phyloP scores from a whole-genome alignment of 1,284 basidiomycete species.

The Ganoderma resinaceum region DNA sequence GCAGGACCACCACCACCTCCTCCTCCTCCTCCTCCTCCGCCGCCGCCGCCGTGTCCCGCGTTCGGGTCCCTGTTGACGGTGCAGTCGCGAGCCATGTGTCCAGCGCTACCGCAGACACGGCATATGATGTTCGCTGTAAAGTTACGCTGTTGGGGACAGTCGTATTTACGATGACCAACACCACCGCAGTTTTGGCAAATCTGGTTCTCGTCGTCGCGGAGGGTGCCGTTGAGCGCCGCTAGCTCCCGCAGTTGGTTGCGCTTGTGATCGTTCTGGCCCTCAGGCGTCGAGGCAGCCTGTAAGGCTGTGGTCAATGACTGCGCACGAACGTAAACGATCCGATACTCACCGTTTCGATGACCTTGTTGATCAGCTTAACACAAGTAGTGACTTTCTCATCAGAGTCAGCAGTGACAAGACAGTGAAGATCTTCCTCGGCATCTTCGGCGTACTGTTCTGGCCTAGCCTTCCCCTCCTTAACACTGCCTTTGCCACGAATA shows the following conservation, averaged over 20 bases:
- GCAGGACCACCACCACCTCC: conserved; percentile 36
- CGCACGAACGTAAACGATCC: not conserved
- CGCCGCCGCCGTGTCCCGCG: conserved; percentile 40
- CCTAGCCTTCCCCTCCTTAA: conserved; percentile 97
- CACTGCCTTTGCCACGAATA: conserved; percentile 97
- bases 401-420: conserved; percentile 93
- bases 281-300: conserved; percentile 97
- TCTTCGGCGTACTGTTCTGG: conserved; percentile 94
- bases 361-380: conserved; percentile 95
- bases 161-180: conserved; percentile 95
- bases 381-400: conserved; percentile 92
- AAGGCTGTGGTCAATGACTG: conserved; percentile 21
- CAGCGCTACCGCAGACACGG: conserved; percentile 92
- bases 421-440: conserved; percentile 99
- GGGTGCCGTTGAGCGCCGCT: conserved; percentile 96
- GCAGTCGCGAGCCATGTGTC: conserved; percentile 97
- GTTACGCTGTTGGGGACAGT: conserved; percentile 95
- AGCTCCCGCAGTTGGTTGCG: conserved; percentile 98
- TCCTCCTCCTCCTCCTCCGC: conserved; percentile 1
- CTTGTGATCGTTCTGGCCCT: conserved; percentile 99
- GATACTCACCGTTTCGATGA: conserved; percentile 92
- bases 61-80: conserved; percentile 84
- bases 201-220: conserved; percentile 99
- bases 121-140: conserved; percentile 98
- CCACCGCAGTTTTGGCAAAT: conserved; percentile 98